Base-by-base conservation (phyloP, 805 yeast genomes). In the Saccharomycopsis oosterbeekiorum region DNA sequence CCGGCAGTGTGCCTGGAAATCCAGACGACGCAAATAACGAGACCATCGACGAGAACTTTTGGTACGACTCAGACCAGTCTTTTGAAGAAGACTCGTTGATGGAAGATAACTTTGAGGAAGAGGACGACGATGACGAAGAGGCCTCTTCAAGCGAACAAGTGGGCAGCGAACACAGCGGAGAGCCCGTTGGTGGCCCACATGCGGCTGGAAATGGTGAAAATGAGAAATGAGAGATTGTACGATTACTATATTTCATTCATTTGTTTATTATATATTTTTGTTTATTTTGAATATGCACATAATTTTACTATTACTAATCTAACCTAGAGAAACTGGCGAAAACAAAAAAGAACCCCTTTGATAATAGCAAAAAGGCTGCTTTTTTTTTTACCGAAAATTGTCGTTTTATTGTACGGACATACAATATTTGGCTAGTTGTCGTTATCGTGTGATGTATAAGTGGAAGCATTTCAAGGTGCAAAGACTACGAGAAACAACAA, bases 61-160 rank as follows among this genome's bases (percentile, higher is more conserved):
- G 94, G 94, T 87, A 86, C 70, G 94, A 87, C 67, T 86, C 85
- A 51, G 88, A 83, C 55, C 89, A 84, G 67, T 85, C 84, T 62
- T 84, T 82, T 24, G 87, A 82, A 47, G 83, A 80, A 51, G 78
- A 74, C 42, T 76, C 76, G 54, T 74, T 75, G 36, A 77, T 76
- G 69, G 78, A 77, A 65, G 79, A 78, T 61, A 83, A 82, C 60
- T 89, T 81, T 15, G 84, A 77, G 59, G 83, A 76, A 60, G 82
- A 77, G 36, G 86, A 84, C 57, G 88, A 82, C 63, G 85, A 80
- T 58, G 86, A 81, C 54, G 83, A 80, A 54, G 72, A 72, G 54
- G 73, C 67, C 67, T 71, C 70, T 59, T 68, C 69, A 55, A 78
- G 72, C 17, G 80, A 74, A 40, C 79, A 74, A 36, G 78, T 75